A percentile compares a stretch with the other conserved stretches of the same genome.
phyloP scores from a whole-genome alignment of 495 filamentous ascomycete genomes.

The Poronia punctata region DNA sequence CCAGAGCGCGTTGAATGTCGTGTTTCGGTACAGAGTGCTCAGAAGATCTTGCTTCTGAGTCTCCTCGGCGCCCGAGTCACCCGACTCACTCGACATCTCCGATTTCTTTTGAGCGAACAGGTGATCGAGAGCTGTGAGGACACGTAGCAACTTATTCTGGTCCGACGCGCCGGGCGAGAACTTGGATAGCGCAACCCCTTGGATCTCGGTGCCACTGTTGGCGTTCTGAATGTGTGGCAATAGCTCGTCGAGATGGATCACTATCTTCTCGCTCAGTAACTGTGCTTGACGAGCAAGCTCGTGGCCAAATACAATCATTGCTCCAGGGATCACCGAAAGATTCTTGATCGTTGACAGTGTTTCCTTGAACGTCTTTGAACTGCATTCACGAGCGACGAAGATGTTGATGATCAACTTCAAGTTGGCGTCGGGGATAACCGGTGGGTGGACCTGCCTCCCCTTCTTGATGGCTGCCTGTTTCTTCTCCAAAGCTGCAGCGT shows the following conservation, averaged over 20 bases:
- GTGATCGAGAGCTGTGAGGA: constrained; percentile 93
- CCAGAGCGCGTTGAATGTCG: constrained; percentile 87
- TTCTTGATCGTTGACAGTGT: constrained; percentile 97
- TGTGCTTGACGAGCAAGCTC: constrained; percentile 86
- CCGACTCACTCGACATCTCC: constrained; percentile 49
- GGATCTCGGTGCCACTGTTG: constrained; percentile 83
- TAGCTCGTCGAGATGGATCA: constrained; percentile 79
- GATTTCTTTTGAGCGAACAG: constrained; percentile 65
- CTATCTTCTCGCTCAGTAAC: constrained; percentile 71
- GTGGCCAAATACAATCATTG: constrained; percentile 81
- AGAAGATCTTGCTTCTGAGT: constrained; percentile 72
- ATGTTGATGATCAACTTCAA: constrained; percentile 91
- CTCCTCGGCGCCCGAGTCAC: constrained; percentile 44
- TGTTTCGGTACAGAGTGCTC: constrained; percentile 78
- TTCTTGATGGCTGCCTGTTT: constrained; percentile 60
- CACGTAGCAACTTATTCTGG: constrained; percentile 86
- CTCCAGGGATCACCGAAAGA: constrained; percentile 83
- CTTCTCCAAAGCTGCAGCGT: constrained; percentile 42
- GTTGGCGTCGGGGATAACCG: constrained; percentile 82
- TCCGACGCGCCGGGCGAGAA: constrained; percentile 94
- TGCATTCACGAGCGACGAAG: constrained; percentile 90
- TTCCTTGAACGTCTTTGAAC: constrained; percentile 92
- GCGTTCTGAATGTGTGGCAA: constrained; percentile 81
- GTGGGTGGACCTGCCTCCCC: constrained; percentile 64
- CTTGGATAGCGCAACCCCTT: constrained; percentile 86